A percentile compares a stretch with the other conserved stretches of the same genome.
Evolutionary conservation across 2,329 filamentous ascomycete genomes (phyloP).

Genomic region (Exophiala xenobiotica): DNA sequence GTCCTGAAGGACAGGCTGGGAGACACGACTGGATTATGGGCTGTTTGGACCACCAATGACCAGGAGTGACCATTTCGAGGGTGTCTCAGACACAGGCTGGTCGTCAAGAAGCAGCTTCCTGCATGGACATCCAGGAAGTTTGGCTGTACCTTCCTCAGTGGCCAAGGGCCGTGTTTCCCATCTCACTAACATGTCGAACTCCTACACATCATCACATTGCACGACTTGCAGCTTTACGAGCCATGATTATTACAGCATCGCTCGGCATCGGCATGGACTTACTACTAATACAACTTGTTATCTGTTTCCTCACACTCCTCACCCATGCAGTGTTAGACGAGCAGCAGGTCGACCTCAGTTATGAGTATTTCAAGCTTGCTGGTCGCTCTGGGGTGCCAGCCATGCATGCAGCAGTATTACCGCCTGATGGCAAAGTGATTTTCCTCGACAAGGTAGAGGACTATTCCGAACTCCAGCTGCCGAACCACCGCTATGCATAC

Average conservation of each 20-base stretch:
- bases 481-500: constrained; percentile 58
- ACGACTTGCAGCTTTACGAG: neutral
- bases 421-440: constrained; percentile 60
- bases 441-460: constrained; percentile 66
- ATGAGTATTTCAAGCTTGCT: constrained; percentile 45
- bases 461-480: constrained; percentile 57
- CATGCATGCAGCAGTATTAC: constrained; percentile 59
- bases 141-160: too few species aligned
- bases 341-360: constrained; percentile 3
- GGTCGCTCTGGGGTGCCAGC: constrained; percentile 61
- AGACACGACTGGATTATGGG: constrained; percentile 18
- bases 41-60: constrained; percentile 4
- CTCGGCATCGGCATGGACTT: neutral
- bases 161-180: too few species aligned
- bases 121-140: too few species aligned
- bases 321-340: neutral
- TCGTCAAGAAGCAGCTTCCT: neutral
- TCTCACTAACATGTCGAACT: too few species aligned
- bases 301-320: neutral
- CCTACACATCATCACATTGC: neutral
- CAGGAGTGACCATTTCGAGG: neutral
- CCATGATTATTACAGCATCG: neutral
- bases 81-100: neutral
- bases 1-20: constrained; percentile 23
- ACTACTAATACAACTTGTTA: neutral